Evolutionary conservation across 2,329 filamentous ascomycete genomes (phyloP).

Genomic region (Tolypocladium amazonense): DNA sequence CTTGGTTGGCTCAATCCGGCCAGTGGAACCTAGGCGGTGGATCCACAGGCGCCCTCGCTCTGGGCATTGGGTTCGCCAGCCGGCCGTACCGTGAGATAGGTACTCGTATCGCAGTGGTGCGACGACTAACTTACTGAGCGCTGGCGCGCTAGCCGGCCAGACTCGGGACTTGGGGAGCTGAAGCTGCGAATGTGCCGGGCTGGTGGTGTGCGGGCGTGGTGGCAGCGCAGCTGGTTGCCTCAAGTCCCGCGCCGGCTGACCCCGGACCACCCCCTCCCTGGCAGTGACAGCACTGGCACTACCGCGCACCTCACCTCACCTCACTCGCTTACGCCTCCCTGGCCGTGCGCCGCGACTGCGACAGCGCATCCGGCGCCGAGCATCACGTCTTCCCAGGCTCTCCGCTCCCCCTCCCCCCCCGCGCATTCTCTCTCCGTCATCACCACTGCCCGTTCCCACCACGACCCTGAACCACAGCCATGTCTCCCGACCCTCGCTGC

Average conservation of each 20-base stretch:
- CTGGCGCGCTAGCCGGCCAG: neutral
- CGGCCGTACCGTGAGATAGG: neutral
- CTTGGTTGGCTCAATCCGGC: neutral
- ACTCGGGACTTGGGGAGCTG: neutral
- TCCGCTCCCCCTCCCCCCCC: neutral
- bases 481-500: slow-evolving; percentile 10
- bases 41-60: neutral
- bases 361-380: neutral
- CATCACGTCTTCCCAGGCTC: neutral
- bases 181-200: neutral
- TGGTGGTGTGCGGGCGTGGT: neutral
- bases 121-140: neutral
- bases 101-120: neutral
- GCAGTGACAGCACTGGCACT: neutral
- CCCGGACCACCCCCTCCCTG: neutral
- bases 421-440: slow-evolving; percentile 4
- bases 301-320: neutral
- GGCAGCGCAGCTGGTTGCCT: neutral
- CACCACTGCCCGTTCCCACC: neutral
- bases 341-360: neutral
- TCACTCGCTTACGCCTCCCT: neutral
- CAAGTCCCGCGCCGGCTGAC: neutral
- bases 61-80: neutral
- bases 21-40: neutral
- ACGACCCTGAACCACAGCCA: slow-evolving; percentile 5